Base-by-base conservation (phyloP, 352 stramenopile species). In the Hyaloperonospora brassicae region DNA sequence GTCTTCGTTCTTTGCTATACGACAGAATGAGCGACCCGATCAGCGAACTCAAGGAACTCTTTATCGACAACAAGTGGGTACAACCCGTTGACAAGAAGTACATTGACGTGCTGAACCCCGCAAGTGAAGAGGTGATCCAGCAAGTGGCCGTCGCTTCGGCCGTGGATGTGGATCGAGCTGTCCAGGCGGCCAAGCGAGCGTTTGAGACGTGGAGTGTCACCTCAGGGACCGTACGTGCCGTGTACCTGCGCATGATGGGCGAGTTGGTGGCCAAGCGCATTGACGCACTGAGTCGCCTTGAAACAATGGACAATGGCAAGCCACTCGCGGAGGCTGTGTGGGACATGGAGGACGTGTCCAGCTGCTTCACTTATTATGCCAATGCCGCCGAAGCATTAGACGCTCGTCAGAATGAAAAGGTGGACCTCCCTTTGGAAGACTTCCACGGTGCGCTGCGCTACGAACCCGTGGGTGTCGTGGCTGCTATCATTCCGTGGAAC, bases 301-400 rank as follows among this genome's bases (percentile, higher is more conserved):
- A 87, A 62, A 86, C 79, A 27, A 25, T 86, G 24, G 75, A 90
- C 57, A 68, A 63, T 42, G 79, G 79, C 60, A 90, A 90, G 56
- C 70, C 77, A 8, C 47, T 86, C 11, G 40, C 66, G 1, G 77
- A 90, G 45, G 64, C 76, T 11, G 68, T 72, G 50, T 87, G 77
- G 77, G 77, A 88, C 52, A 81, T 90, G 47, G 76, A 85, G 50
- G 75, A 88, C 45, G 75, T 84, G 23, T 64, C 68, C 3, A 70
- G 61, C 12, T 87, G 77, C 72, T 64, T 68, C 30, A 30, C 61
- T 6, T 68, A 64, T 38, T 68, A 64, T 35, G 61, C 61, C 27
- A 59, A 64, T 14, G 50, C 55, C 3, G 60, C 60, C 0, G 60
- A 68, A 27, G 42, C 48, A 0, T 23, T 61, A 13, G 80, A 90